Base-by-base conservation (phyloP, 495 filamentous ascomycete genomes). In the Podospora appendiculata region DNA sequence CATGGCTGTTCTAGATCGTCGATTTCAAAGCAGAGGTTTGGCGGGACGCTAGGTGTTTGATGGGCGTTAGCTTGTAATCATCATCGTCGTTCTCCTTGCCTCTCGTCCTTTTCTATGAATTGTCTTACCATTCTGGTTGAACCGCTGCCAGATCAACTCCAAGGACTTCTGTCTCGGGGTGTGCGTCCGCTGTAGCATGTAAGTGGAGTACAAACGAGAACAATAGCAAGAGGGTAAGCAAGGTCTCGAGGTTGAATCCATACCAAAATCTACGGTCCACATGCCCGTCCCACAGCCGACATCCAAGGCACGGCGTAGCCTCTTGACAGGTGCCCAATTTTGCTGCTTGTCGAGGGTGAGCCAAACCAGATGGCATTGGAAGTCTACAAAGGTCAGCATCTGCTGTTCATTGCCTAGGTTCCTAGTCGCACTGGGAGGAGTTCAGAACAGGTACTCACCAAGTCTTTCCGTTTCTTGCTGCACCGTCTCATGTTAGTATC, bases 1-100 rank as follows among this genome's bases (percentile, higher is more conserved):
- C 75, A 79, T 0, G 57, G 43, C 39, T 73, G 63, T 55, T 78
- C 75, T 12, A 70, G 58, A 50, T 78, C 73, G 54, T 76, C 72
- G 52, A 76, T 63, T 39, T 71, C 47, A 54, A 79, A 77, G n/a
- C 41, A 54, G 44, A 69, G 53, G 54, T 79, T 79, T 36, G 71
- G 70, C 0, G 76, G 73, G 17, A 77, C 55, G 35, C 64, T 61
- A 36, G 32, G 6, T 13, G 18, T 13, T 11, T 12, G 38, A 44
- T 49, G 9, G 11, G 25, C 35, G 17, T 13, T 11, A n/a, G 8
- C 4, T 11, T n/a, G 33, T 14, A 9, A 12, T 25, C 49, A 13
- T 38, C 36, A 11, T 10, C 3, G 36, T 38, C 10, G 36, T 38
- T 10, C 36, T 7, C 9, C 8, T 38, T 3, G 36, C 9, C 36